Conservation (phyloP, 2,329 filamentous ascomycete genomes). For the Akanthomyces dipterigenus region DNA sequence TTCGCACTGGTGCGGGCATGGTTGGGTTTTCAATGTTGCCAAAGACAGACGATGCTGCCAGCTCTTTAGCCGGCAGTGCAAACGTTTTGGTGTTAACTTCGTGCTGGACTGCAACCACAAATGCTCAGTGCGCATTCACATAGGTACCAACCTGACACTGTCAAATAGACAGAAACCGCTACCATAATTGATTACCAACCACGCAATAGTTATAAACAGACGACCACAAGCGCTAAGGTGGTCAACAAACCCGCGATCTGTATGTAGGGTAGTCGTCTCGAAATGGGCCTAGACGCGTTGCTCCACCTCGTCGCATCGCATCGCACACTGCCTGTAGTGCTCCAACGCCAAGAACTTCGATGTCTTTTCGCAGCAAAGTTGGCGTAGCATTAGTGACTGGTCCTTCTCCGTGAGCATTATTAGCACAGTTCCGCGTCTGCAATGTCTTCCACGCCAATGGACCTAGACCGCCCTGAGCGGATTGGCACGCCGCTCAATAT, state of each 20-base stretch:
- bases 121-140: too few species aligned
- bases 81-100: too few species aligned
- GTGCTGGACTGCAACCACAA: too few species aligned
- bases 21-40: too few species aligned
- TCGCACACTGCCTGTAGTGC: not conserved
- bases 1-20: too few species aligned
- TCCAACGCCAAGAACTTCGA: not conserved
- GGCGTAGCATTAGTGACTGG: not conserved
- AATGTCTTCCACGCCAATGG: constrained; percentile 52
- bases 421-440: not conserved
- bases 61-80: too few species aligned
- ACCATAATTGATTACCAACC: too few species aligned
- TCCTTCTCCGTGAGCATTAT: not conserved
- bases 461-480: constrained; percentile 41
- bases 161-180: too few species aligned
- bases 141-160: too few species aligned
- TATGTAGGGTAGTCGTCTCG: not conserved
- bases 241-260: not conserved
- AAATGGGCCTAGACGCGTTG: not conserved
- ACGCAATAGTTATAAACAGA: not conserved
- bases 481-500: constrained; percentile 43
- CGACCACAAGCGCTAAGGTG: not conserved
- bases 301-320: not conserved
- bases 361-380: not conserved
- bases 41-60: too few species aligned